phyloP scores from a whole-genome alignment of 2,329 filamentous ascomycete species.

The Monosporascus sp. region DNA sequence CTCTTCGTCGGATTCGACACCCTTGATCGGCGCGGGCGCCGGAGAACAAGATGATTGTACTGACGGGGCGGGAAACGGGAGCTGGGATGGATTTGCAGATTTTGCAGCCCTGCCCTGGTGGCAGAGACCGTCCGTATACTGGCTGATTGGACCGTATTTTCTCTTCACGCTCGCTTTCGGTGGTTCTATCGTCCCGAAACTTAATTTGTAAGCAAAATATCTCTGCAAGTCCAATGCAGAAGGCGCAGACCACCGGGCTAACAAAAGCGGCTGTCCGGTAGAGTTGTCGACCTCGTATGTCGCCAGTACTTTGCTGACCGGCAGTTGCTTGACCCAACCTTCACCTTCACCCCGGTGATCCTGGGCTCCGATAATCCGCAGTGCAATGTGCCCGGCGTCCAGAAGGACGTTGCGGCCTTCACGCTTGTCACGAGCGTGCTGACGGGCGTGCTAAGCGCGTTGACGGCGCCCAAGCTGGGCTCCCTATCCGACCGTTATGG shows the following conservation, averaged over 20 bases:
- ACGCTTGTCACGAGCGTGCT: slow-evolving; percentile 69
- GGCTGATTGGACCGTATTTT: slow-evolving; percentile 75
- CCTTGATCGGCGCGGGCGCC: slow-evolving; percentile 30
- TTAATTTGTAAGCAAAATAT: slow-evolving; percentile 59
- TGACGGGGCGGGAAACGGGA: slow-evolving; percentile 17
- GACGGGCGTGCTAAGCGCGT: slow-evolving; percentile 70
- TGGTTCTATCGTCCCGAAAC: slow-evolving; percentile 75
- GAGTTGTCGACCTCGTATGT: slow-evolving; percentile 77
- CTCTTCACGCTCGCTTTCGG: slow-evolving; percentile 84
- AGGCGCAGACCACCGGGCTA: background rate
- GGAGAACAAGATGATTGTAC: slow-evolving; percentile 10
- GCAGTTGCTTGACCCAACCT: slow-evolving; percentile 50
- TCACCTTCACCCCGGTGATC: slow-evolving; percentile 57
- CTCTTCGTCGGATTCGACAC: slow-evolving; percentile 29
- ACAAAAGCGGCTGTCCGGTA: slow-evolving; percentile 16
- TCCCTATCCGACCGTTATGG: slow-evolving; percentile 83
- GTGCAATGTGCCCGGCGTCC: slow-evolving; percentile 74
- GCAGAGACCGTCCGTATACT: slow-evolving; percentile 64
- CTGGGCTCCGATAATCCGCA: slow-evolving; percentile 68
- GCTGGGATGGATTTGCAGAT: slow-evolving; percentile 49
- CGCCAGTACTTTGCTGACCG: slow-evolving; percentile 72
- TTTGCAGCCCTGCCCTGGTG: slow-evolving; percentile 59
- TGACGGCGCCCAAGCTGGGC: slow-evolving; percentile 78
- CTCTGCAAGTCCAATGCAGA: no score
- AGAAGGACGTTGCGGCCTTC: slow-evolving; percentile 71